Evolutionary conservation across 306 rosid species (phyloP).

Genomic region (Myrica gale): DNA sequence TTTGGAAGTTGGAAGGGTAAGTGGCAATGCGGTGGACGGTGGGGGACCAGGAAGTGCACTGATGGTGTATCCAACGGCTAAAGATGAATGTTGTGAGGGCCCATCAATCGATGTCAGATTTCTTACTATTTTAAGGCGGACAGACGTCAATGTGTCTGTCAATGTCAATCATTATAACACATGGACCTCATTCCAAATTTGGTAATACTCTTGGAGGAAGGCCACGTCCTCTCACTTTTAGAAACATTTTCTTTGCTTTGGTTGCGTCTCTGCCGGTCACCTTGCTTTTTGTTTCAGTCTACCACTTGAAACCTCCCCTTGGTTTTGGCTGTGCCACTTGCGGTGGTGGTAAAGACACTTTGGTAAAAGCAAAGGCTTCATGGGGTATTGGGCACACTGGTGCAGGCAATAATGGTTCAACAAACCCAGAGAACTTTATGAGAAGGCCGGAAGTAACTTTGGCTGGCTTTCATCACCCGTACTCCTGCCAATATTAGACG

Average conservation of each 20-base stretch:
- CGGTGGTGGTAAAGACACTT: conserved; percentile 1
- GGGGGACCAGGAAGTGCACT: conserved; percentile 31
- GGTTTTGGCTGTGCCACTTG: neutral
- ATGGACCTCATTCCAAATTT: conserved; percentile 49
- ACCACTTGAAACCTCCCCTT: neutral
- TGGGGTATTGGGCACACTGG: conserved; percentile 2
- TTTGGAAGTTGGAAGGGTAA: neutral
- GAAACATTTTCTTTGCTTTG: neutral
- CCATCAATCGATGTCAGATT: conserved; percentile 36
- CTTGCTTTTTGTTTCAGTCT: neutral
- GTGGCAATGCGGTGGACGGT: neutral
- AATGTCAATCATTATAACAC: conserved; percentile 46
- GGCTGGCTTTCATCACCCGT: conserved; percentile 15
- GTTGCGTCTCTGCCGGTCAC: neutral
- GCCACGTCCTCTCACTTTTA: neutral
- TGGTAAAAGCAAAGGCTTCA: neutral
- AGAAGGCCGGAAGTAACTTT: conserved; percentile 14
- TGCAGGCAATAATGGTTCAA: conserved; percentile 5
- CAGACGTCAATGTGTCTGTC: too few species aligned
- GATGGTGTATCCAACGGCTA: conserved; percentile 20
- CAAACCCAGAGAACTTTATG: neutral
- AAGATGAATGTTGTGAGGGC: conserved; percentile 38
- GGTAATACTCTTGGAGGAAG: conserved; percentile 43
- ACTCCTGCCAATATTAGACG: conserved; percentile 20
- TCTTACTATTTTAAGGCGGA: conserved; percentile 36